Evolutionary conservation across 352 stramenopile genomes (phyloP), one percentile per base, ranked within the genome.

Genomic region (Nothophytophthora sp.): DNA sequence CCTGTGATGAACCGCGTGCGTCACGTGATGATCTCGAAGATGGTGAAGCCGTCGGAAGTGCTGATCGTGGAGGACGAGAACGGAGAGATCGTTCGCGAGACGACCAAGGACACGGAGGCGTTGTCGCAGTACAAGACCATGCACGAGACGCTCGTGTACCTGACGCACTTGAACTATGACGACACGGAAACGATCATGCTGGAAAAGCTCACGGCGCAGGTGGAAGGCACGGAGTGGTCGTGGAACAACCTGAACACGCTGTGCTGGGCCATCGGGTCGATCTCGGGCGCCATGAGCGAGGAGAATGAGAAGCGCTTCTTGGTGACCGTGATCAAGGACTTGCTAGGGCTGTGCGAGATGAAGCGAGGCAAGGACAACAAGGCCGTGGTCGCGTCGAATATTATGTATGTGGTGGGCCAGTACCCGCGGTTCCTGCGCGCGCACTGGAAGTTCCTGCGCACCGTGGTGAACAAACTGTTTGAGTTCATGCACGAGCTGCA

Each of bases 401-500:
- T 99, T 61, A 99, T 99, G 97, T 99, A 99, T 67, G 97, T 99
- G 19, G 97, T 99, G 20, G 97, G 98, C 3, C 97, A 99, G 78
- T 99, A 99, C 73, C 98, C 98, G 33, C 95, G 98, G 2, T 99
- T 99, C 70, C 68, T 99, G 28, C 96, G 97, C 44, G 93, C 94
- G 8, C 97, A 99, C 75, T 99, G 97, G 97, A 99, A 99, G 76
- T 99, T 99, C 68, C 73, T 99, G 22, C 97, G 98, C 51, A 99
- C 98, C 1, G 98, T 99, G n/a, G 97, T 99, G 38, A 99, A 99
- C 75, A 99, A 99, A 70, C 80, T 99, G 12, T 99, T 99, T 63
- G 97, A 99, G 76, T 99, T 99, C 64, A 99, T 99, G 97, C 97
- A 99, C 73, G 98, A 99, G 64, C 71, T 96, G 23, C 98, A 99